These are phyloP conservation scores for Helichrysum umbraculigerum DNA, from an alignment of 129 eudicot genomes.

Conservation along the genomic window DNA sequence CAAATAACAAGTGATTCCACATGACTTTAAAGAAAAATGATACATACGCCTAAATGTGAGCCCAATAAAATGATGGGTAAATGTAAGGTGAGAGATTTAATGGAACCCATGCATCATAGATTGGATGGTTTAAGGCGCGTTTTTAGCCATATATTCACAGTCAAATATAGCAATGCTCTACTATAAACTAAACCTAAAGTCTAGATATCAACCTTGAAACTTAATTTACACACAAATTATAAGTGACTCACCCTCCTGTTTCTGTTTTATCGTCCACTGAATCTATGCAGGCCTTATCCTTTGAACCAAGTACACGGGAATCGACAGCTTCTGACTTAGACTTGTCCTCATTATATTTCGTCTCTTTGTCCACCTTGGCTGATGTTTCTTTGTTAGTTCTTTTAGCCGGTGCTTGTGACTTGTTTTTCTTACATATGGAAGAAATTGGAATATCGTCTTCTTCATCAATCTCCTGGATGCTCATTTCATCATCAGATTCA, in stretches of 20 bases:
- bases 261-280: conserved; percentile 27
- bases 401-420: conserved; percentile 27
- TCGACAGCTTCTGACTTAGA: conserved; percentile 23
- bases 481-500: conserved; percentile 63
- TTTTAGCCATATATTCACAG: too few species aligned
- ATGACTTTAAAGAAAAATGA: background rate
- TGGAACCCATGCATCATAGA: too few species aligned
- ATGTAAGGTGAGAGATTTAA: too few species aligned
- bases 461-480: conserved; percentile 46
- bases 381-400: conserved; percentile 28
- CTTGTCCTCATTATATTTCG: conserved; percentile 18
- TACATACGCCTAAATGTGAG: too few species aligned
- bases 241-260: conserved; percentile 43
- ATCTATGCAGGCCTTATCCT: conserved; percentile 27
- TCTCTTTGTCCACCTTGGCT: conserved; percentile 25
- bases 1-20: background rate
- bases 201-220: too few species aligned
- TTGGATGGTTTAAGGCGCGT: too few species aligned
- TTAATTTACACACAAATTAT: background rate
- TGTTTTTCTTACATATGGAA: conserved; percentile 39
- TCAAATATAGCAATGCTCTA: too few species aligned
- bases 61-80: too few species aligned
- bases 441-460: conserved; percentile 54
- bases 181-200: background rate
- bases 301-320: conserved; percentile 19